These are phyloP conservation scores for Pisolithus microcarpus DNA, from an alignment of 768 basidiomycete genomes.

Conservation along the genomic window DNA sequence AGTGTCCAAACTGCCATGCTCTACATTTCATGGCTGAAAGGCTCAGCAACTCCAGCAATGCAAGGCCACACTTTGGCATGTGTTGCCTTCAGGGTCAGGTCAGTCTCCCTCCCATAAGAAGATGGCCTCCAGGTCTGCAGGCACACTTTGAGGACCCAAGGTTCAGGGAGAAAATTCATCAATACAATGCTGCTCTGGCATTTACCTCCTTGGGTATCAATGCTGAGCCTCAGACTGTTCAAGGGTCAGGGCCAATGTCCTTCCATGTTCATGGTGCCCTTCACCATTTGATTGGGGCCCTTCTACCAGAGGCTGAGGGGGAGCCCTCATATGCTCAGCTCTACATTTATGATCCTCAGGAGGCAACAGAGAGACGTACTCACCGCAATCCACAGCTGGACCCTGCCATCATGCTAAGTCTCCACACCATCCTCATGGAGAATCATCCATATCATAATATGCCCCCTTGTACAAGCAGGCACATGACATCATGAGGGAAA, in stretches of 20 bases:
- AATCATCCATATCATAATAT: constrained; percentile 25
- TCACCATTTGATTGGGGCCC: constrained; percentile 26
- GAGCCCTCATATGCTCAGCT: constrained; percentile 31
- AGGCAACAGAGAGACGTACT: constrained; percentile 17
- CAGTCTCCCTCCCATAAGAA: constrained; percentile 8
- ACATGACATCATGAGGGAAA: constrained; percentile 16
- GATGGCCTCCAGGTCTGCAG: constrained; percentile 8
- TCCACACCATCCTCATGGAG: constrained; percentile 17
- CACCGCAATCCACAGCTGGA: constrained; percentile 20
- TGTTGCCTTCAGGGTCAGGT: constrained; percentile 25
- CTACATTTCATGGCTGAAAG: constrained; percentile 12
- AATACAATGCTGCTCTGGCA: constrained; percentile 34
- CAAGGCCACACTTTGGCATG: constrained; percentile 12
- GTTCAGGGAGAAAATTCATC: constrained; percentile 29
- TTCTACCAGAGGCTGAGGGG: constrained; percentile 15
- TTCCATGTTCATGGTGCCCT: constrained; percentile 28
- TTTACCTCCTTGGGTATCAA: constrained; percentile 34
- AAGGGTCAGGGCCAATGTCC: constrained; percentile 14
- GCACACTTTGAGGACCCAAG: constrained; percentile 5
- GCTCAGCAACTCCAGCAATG: neutral
- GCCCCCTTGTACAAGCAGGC: constrained; percentile 22
- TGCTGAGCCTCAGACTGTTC: constrained; percentile 17
- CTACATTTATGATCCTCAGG: constrained; percentile 21
- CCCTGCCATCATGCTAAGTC: constrained; percentile 13
- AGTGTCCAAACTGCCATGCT: constrained; percentile 14